Conservation (phyloP, 106 monocot species). For the Vanilla planifolia region DNA sequence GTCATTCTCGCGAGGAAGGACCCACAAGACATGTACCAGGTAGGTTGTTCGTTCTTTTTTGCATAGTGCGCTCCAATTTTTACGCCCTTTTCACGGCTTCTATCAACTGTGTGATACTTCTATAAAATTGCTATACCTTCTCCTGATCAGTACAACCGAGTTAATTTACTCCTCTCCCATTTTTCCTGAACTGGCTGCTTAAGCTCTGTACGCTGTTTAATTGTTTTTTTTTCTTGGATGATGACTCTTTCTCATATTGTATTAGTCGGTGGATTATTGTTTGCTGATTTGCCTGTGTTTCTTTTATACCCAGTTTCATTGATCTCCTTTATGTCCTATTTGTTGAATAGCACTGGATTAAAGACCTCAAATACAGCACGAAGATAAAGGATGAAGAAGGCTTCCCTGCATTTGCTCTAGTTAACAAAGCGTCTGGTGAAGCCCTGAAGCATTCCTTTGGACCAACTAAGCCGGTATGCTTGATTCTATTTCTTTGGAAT, state of each 20-base stretch:
- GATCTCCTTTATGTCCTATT: constrained; percentile 1
- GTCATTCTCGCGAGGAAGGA: constrained; percentile 48
- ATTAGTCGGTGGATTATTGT: neutral
- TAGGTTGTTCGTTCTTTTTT: neutral
- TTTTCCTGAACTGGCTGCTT: neutral
- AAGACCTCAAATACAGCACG: constrained; percentile 60
- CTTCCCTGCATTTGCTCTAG: constrained; percentile 60
- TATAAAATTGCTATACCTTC: too few species aligned
- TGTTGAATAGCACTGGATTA: constrained; percentile 69
- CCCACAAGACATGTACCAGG: constrained; percentile 48
- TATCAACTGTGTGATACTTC: too few species aligned
- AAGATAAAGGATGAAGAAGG: constrained; percentile 71
- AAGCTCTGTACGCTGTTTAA: neutral
- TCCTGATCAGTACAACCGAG: too few species aligned
- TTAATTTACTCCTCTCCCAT: too few species aligned
- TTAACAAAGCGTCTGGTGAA: constrained; percentile 63
- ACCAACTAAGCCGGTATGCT: constrained; percentile 45
- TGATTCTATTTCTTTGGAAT: too few species aligned
- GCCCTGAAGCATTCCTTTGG: constrained; percentile 67
- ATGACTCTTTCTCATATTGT: neutral
- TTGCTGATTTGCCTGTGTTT: neutral
- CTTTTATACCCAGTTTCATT: neutral
- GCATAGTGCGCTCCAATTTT: neutral
- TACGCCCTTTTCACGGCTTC: too few species aligned
- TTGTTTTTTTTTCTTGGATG: neutral